These are phyloP conservation scores for Fibroporia radiculosa DNA, from an alignment of 768 basidiomycete genomes.

Conservation along the genomic window DNA sequence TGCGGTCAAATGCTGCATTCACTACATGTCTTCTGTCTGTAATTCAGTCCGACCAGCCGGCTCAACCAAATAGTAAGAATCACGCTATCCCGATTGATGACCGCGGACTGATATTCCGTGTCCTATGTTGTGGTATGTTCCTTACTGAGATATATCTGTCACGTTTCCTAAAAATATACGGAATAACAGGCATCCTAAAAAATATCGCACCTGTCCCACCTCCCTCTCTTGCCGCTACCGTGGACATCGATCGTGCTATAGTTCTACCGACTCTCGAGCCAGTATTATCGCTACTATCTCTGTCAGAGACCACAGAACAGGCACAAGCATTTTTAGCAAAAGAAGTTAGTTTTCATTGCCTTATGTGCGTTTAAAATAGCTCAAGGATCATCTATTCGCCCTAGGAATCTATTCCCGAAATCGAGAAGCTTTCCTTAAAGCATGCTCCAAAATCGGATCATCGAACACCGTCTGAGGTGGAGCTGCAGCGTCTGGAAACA, in stretches of 20 bases:
- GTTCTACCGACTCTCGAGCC: conserved; percentile 65
- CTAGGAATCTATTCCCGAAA: conserved; percentile 41
- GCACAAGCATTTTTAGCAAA: conserved; percentile 45
- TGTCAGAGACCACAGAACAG: conserved; percentile 39
- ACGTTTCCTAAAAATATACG: neutral
- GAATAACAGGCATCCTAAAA: conserved; percentile 54
- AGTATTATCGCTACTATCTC: conserved; percentile 50
- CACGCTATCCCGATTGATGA: conserved; percentile 41
- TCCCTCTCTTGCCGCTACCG: conserved; percentile 48
- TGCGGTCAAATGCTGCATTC: conserved; percentile 54
- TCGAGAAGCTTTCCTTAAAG: conserved; percentile 54
- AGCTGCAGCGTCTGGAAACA: conserved; percentile 67
- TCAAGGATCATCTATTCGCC: neutral
- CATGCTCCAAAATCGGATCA: conserved; percentile 72
- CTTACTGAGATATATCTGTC: neutral
- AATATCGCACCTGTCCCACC: conserved; percentile 74
- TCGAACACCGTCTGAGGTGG: conserved; percentile 56
- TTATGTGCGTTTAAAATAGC: neutral
- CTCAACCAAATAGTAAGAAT: conserved; percentile 29
- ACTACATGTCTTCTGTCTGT: conserved; percentile 60
- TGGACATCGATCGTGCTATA: conserved; percentile 67
- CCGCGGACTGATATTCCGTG: conserved; percentile 44
- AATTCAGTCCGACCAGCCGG: conserved; percentile 30
- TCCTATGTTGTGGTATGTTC: conserved; percentile 61
- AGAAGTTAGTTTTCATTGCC: conserved; percentile 49